Base-by-base conservation (phyloP, 2,329 filamentous ascomycete genomes). In the Sarocladium kiliense region DNA sequence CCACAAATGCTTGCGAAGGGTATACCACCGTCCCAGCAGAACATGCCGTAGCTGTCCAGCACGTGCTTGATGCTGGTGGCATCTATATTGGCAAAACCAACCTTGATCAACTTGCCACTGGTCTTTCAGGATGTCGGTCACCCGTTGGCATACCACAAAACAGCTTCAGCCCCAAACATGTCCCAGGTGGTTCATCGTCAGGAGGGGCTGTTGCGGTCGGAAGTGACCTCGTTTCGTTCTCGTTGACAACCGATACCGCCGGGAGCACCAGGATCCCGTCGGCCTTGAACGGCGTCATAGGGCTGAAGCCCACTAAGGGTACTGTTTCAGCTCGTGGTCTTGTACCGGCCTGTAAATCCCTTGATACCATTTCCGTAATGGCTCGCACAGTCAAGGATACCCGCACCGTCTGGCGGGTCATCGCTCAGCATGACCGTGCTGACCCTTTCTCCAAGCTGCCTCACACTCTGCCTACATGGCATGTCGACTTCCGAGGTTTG, bases 81-180 rank as follows among this genome's bases (percentile, higher is more conserved):
- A 63, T 85, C 2, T 77, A 80, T 56, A 71, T 85, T 42, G 82
- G 82, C 27, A 85, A 85, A 62, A 73, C 73, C 12, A 58, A 58
- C 51, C 32, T 86, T 54, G 83, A 86, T 62, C 82, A 86, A 64
- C 72, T 86, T 3, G 82, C 82, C 2, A 85, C 82, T 1, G 83
- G 83, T 1, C 71, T 86, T 2, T 79, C 77, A 12, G 83, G 82
- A 16, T 80, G 77, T 47, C 75, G 81, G 25, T 82, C 79, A 1
- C 79, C 81, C 0, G 84, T 79, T 58, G 82, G 82, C 37, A 72
- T 63, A 66, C 58, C 64, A 2, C 47, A 77, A 74, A 55, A 80
- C 53, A 63, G 65, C 4, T 65, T 63, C 54, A 62, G 63, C 54
- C 54, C 55, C 1, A 57, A 60, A 9, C 62, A 65, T 55, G 62